These are phyloP conservation scores for Quercus phellos DNA, from an alignment of 331 rosid genomes.

Conservation along the genomic window DNA sequence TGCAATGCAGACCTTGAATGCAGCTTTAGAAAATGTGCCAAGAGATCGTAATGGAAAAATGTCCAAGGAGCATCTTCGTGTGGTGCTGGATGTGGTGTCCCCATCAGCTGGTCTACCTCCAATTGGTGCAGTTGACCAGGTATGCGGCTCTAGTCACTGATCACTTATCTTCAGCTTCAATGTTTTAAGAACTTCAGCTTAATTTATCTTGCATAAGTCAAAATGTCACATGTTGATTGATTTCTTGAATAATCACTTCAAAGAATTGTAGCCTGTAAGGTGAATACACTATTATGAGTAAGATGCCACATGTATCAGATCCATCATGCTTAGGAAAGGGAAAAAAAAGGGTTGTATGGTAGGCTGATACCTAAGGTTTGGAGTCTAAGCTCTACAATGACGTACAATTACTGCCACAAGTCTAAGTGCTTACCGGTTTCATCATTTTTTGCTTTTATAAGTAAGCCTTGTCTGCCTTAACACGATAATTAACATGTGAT, in stretches of 20 bases:
- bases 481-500: not conserved
- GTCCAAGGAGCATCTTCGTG: slow-evolving; percentile 53
- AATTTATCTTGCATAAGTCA: not conserved
- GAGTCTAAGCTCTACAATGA: not conserved
- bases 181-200: not conserved
- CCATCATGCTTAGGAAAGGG: not conserved
- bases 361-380: not conserved
- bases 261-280: not conserved
- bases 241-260: not conserved
- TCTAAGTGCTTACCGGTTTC: no score
- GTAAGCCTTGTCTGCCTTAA: not conserved
- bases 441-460: not conserved
- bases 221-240: not conserved
- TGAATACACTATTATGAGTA: not conserved
- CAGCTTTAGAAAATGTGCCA: slow-evolving; percentile 55
- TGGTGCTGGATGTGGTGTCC: slow-evolving; percentile 55
- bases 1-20: slow-evolving; percentile 53
- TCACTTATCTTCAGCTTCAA: slow-evolving; percentile 6
- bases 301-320: slow-evolving; percentile 1
- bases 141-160: slow-evolving; percentile 22
- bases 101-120: slow-evolving; percentile 88
- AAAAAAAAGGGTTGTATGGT: not conserved
- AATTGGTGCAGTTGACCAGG: slow-evolving; percentile 71
- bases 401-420: no score
- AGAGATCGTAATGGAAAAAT: slow-evolving; percentile 68